These are phyloP conservation scores for Podospora pseudoanserina DNA, from an alignment of 495 filamentous ascomycete genomes.

Conservation along the genomic window DNA sequence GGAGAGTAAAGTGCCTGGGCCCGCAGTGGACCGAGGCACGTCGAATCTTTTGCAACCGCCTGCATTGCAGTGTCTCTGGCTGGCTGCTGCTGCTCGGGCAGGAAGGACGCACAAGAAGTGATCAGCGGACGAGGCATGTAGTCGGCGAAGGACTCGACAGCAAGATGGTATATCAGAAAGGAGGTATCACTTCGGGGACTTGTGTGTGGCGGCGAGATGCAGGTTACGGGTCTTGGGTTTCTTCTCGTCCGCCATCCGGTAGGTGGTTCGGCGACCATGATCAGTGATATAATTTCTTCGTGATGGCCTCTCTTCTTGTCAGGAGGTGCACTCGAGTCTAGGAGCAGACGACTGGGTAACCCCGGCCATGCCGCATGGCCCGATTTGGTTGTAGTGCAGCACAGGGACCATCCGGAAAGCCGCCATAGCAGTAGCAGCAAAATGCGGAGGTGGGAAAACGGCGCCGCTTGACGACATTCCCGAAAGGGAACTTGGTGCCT, in stretches of 20 bases:
- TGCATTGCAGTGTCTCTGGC: constrained; percentile 14
- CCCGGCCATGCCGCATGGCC: constrained; percentile 16
- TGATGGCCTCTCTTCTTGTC: background rate
- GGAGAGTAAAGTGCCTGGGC: background rate
- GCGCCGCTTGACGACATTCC: constrained; percentile 35
- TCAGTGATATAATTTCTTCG: background rate
- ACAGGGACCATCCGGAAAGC: constrained; percentile 17
- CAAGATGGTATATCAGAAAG: constrained; percentile 4
- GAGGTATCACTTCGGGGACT: constrained; percentile 9
- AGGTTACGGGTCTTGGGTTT: background rate
- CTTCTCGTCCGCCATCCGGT: background rate
- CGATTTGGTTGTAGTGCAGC: constrained; percentile 30
- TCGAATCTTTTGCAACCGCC: constrained; percentile 4
- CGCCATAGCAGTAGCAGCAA: constrained; percentile 11
- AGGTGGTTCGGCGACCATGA: background rate
- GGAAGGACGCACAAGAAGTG: constrained; percentile 28
- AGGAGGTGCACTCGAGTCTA: background rate
- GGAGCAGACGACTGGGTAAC: constrained; percentile 8
- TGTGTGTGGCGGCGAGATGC: constrained; percentile 7
- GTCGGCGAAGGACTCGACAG: constrained; percentile 2
- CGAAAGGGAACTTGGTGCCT: constrained; percentile 25
- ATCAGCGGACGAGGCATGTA: constrained; percentile 4
- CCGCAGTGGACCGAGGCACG: constrained; percentile 21
- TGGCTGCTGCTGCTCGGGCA: constrained; percentile 16
- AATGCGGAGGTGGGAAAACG: constrained; percentile 34